Evolutionary conservation across 306 rosid species (phyloP).

Genomic region (Rosa lucieae): DNA sequence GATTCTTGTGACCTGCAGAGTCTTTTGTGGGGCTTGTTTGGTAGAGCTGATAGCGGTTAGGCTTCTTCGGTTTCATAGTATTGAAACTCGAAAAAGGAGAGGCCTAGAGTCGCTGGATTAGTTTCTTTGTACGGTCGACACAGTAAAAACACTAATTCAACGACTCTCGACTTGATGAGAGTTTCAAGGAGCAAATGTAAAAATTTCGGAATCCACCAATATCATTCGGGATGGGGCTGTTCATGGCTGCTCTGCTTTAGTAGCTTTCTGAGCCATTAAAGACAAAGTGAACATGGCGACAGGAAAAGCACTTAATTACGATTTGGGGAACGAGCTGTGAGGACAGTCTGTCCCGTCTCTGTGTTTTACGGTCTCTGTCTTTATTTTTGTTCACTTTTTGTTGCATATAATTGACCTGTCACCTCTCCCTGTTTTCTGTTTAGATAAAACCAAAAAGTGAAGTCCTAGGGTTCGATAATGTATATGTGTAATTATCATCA

Average conservation of each 20-base stretch:
- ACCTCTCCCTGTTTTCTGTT: constrained; percentile 10
- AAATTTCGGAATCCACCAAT: background rate
- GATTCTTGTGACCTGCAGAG: constrained; percentile 6
- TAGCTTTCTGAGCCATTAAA: background rate
- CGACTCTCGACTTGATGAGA: background rate
- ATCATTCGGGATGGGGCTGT: background rate
- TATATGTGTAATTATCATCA: constrained; percentile 22
- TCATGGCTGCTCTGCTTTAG: background rate
- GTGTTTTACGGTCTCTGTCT: constrained; percentile 13
- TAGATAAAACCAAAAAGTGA: constrained; percentile 22
- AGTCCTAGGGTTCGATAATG: background rate
- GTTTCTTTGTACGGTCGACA: background rate
- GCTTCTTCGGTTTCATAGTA: background rate
- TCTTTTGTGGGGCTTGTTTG: background rate
- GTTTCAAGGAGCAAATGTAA: too few relatives aligned
- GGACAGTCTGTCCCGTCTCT: background rate
- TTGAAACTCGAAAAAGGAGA: background rate
- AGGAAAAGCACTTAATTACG: constrained; percentile 31
- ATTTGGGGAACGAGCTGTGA: constrained; percentile 38
- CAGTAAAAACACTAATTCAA: too few relatives aligned
- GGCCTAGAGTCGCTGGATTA: background rate
- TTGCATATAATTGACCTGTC: constrained; percentile 15
- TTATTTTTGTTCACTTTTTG: constrained; percentile 33
- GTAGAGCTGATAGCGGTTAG: background rate
- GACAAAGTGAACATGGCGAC: constrained; percentile 17